Conservation (phyloP, 768 basidiomycete species). For the Hericium coralloides region DNA sequence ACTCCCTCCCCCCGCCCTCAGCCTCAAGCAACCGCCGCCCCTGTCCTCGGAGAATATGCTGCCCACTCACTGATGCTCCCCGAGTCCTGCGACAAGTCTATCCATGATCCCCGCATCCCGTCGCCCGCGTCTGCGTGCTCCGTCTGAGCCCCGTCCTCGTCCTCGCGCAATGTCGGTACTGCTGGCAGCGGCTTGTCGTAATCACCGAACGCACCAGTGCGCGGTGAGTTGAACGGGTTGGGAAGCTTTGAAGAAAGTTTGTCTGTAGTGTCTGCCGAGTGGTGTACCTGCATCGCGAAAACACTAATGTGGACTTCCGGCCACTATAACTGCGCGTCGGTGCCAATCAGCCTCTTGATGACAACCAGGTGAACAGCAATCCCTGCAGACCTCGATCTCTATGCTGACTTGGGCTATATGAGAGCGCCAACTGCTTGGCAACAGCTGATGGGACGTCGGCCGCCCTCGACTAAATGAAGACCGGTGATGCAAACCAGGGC, state of each 20-base stretch:
- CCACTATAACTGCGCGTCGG: too few relatives aligned
- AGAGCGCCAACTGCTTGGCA: not conserved
- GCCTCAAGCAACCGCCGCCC: not conserved
- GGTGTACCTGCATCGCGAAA: too few relatives aligned
- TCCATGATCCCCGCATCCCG: constrained; percentile 17
- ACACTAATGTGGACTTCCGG: too few relatives aligned
- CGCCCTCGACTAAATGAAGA: not conserved
- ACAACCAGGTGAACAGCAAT: too few relatives aligned
- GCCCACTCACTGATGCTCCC: not conserved
- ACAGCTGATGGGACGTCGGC: not conserved
- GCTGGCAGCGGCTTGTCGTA: constrained; percentile 30
- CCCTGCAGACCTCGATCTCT: too few relatives aligned
- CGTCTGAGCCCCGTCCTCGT: constrained; percentile 3
- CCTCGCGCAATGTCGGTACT: constrained; percentile 19
- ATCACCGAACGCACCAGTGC: not conserved
- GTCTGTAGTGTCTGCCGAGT: too few relatives aligned
- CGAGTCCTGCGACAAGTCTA: not conserved
- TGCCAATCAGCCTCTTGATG: too few relatives aligned
- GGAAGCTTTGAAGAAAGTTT: too few relatives aligned
- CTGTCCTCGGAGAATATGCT: not conserved
- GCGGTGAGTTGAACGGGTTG: too few relatives aligned
- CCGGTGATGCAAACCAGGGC: too few relatives aligned
- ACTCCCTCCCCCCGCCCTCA: not conserved
- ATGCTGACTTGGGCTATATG: too few relatives aligned
- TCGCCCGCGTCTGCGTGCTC: not conserved